phyloP scores from a whole-genome alignment of 2,329 filamentous ascomycete species.

The Exophiala alcalophila region DNA sequence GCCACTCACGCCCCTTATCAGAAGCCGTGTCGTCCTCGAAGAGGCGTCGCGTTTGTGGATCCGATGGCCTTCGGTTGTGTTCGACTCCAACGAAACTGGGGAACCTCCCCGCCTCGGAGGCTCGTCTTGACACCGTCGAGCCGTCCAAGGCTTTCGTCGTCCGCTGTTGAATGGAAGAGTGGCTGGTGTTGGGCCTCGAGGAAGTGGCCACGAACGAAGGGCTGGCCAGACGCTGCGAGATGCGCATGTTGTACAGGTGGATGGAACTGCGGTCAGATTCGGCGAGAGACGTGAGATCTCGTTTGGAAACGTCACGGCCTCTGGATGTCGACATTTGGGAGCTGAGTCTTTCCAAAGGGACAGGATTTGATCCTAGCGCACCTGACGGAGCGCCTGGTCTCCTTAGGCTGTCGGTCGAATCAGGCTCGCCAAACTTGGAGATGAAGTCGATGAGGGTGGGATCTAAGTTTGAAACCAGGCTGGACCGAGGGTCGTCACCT shows the following conservation, averaged over 20 bases:
- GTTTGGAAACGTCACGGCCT: conserved; percentile 4
- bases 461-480: conserved; percentile 24
- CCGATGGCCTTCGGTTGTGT: conserved; percentile 26
- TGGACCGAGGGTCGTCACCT: conserved; percentile 10
- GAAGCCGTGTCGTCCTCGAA: conserved; percentile 18
- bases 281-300: conserved; percentile 8
- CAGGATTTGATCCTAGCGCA: too few relatives aligned
- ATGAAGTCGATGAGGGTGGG: conserved; percentile 23
- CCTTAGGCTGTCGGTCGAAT: not conserved
- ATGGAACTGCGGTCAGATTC: conserved; percentile 25
- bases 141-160: conserved; percentile 8
- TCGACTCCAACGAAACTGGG: conserved; percentile 16
- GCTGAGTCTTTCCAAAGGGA: too few relatives aligned
- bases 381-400: too few relatives aligned
- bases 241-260: conserved; percentile 32
- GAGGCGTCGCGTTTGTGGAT: conserved; percentile 25
- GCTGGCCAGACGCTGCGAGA: conserved; percentile 31
- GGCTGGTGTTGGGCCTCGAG: conserved; percentile 20
- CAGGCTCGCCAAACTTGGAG: conserved; percentile 14
- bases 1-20: conserved; percentile 4
- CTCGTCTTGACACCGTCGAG: not conserved
- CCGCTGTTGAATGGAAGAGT: conserved; percentile 4
- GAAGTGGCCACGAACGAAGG: conserved; percentile 17
- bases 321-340: too few relatives aligned
- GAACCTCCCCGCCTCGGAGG: conserved; percentile 1